Percentiles rank a stretch among this genome's conserved stretches.
Evolutionary conservation across 1,139 yeast species (phyloP).

Genomic region (Meyerozyma elateridarum): DNA sequence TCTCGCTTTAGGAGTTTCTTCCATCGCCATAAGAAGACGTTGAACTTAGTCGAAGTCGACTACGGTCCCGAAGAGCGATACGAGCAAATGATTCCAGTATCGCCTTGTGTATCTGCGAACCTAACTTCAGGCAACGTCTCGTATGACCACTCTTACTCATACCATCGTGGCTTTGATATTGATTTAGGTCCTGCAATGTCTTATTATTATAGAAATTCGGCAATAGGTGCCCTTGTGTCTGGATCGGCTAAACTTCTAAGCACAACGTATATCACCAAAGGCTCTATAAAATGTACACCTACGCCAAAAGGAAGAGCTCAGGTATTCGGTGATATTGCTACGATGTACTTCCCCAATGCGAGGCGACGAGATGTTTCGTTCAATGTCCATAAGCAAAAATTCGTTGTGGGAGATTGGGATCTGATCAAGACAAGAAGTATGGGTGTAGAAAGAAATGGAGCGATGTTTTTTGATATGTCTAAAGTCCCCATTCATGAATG

Average conservation of each 20-base stretch:
- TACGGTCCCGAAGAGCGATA: neutral
- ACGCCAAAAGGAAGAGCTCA: constrained; percentile 2
- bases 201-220: neutral
- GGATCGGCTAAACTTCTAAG: neutral
- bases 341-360: constrained; percentile 1
- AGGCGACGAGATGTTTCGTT: neutral
- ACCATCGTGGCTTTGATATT: neutral
- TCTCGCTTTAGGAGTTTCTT: too few species aligned
- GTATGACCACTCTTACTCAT: too few species aligned
- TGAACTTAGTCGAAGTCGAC: neutral
- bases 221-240: constrained; percentile 1
- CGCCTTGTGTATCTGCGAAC: neutral
- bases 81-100: neutral
- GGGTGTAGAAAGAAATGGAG: neutral
- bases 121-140: constrained; percentile 2
- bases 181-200: neutral
- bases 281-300: constrained; percentile 1
- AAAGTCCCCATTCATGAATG: neutral
- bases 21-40: too few species aligned
- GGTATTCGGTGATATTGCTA: neutral
- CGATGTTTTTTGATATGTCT: constrained; percentile 3
- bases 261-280: neutral
- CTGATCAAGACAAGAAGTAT: neutral
- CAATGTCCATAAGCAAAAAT: neutral
- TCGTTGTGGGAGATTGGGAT: neutral